Percentiles rank a stretch among this genome's conserved stretches.
phyloP scores from a whole-genome alignment of 768 basidiomycete species.

The Suillus subluteus region DNA sequence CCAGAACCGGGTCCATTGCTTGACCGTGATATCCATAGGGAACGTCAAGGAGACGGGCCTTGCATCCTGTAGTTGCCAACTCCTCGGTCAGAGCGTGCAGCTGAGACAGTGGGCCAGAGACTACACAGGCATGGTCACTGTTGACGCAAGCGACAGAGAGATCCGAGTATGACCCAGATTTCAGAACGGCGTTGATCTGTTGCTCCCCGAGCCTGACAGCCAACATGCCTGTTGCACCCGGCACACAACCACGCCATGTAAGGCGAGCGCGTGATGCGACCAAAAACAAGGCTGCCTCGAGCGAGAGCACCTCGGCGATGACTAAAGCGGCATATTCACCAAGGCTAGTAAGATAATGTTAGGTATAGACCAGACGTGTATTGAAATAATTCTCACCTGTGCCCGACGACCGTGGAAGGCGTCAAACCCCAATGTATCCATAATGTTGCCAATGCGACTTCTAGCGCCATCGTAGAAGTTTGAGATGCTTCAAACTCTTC shows the following conservation, averaged over 20 bases:
- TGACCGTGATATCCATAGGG: constrained; percentile 69
- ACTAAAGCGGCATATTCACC: constrained; percentile 79
- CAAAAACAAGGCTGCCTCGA: constrained; percentile 61
- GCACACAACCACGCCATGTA: constrained; percentile 52
- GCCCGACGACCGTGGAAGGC: constrained; percentile 67
- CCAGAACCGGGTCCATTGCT: constrained; percentile 61
- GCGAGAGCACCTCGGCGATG: constrained; percentile 57
- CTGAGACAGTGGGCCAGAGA: constrained; percentile 56
- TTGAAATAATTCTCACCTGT: constrained; percentile 53
- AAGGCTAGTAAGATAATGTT: constrained; percentile 47
- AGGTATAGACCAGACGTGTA: background rate
- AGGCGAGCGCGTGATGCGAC: constrained; percentile 60
- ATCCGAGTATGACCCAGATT: constrained; percentile 35
- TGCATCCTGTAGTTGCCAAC: constrained; percentile 44
- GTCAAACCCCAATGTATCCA: constrained; percentile 73
- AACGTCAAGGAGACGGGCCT: constrained; percentile 49
- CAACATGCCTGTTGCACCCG: constrained; percentile 59
- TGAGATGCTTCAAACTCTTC: constrained; percentile 54
- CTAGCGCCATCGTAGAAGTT: constrained; percentile 58
- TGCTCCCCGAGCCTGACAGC: constrained; percentile 47
- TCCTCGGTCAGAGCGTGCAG: constrained; percentile 45
- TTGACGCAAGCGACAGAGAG: constrained; percentile 66
- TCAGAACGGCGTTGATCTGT: constrained; percentile 40
- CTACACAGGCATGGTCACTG: constrained; percentile 55
- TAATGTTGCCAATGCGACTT: constrained; percentile 62